Evolutionary conservation across 768 basidiomycete genomes (phyloP).

Genomic region (Collybiopsis confluens): DNA sequence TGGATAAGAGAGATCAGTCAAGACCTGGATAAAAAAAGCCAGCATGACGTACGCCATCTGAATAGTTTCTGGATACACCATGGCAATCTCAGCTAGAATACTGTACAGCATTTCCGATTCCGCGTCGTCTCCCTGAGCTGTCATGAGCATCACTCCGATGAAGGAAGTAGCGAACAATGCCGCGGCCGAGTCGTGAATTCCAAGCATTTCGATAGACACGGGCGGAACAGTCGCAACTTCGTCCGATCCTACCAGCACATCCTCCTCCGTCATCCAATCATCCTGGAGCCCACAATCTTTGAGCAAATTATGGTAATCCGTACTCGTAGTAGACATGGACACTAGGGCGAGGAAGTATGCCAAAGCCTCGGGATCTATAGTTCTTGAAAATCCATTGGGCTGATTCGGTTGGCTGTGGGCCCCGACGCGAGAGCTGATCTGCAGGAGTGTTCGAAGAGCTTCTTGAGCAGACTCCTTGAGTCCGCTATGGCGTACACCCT

Average conservation of each 20-base stretch:
- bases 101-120: constrained; percentile 81
- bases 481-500: constrained; percentile 70
- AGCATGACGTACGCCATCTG: constrained; percentile 59
- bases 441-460: constrained; percentile 58
- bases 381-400: constrained; percentile 35
- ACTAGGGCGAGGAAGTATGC: constrained; percentile 80
- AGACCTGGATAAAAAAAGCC: background rate
- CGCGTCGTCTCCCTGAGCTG: constrained; percentile 72
- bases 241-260: constrained; percentile 31
- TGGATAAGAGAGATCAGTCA: constrained; percentile 22
- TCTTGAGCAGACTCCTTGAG: constrained; percentile 59
- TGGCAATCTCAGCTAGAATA: constrained; percentile 68
- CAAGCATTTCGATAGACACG: constrained; percentile 55
- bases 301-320: constrained; percentile 56
- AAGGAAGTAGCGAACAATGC: constrained; percentile 77
- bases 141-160: constrained; percentile 66
- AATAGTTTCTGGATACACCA: constrained; percentile 66
- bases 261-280: constrained; percentile 36
- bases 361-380: constrained; percentile 50
- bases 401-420: constrained; percentile 14
- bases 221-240: constrained; percentile 39
- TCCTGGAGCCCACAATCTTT: constrained; percentile 57
- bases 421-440: constrained; percentile 41
- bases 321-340: constrained; percentile 57
- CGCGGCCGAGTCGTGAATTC: constrained; percentile 54